Base-by-base conservation (phyloP, 805 yeast species). In the Blastobotrys terrestris region DNA sequence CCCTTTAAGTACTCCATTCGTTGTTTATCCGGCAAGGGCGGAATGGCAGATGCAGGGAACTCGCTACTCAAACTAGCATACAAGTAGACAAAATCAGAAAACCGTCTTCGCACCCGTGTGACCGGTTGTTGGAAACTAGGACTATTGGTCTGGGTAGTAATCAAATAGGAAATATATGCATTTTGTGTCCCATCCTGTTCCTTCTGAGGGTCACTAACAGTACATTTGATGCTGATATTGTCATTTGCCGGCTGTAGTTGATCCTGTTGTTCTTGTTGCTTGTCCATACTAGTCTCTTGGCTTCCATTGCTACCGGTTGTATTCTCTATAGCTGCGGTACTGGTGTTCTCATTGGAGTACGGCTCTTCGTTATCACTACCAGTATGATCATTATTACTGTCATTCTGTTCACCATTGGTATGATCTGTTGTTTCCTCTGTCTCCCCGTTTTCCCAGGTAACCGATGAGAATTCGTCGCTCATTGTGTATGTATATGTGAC, bases 11-110 rank as follows among this genome's bases (percentile, higher is more conserved):
- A 92, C 66, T 92, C 96, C 60, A 92, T 74, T 55, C 95, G 80
- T 71, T 87, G 87, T 67, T 90, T 91, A 56, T 92, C 95, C 0
- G 99, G 99, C 51, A 92, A 74, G 13, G 98, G 97, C 0, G 99
- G 99, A 0, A 92, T 80, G 13, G 94, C 80, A 55, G 87, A 76
- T 2, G 94, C 86, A 0, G 97, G 96, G 65, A 75, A 86, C 64
- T 91, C 97, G 59, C 81, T 84, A 49, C 76, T 67, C 51, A 92
- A 72, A 53, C 88, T 83, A 55, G 84, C 86, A 67, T 84, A 87
- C 19, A 92, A 75, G 58, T 84, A 81, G 53, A 85, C 78, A 67
- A 92, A 88, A 67, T 94, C 98, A 3, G 92, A 86, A 67, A 87
- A 92, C 49, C 99, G 76, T 60, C 97, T 77, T 46, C 95, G 76